A percentile compares a stretch with the other conserved stretches of the same genome.
Evolutionary conservation across 257 asterid species (phyloP).

Genomic region (Solanum clarkiae): DNA sequence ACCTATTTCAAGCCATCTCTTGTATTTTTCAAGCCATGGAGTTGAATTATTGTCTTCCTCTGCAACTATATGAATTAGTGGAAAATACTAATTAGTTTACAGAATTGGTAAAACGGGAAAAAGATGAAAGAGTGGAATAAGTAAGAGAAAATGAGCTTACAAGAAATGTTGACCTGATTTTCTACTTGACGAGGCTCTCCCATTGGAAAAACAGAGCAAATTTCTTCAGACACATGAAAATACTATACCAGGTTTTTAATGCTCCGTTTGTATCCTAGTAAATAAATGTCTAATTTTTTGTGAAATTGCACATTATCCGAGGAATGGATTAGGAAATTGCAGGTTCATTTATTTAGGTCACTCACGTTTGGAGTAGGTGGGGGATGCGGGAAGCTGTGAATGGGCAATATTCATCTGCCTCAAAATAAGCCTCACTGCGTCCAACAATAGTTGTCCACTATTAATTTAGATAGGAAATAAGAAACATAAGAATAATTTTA

Average conservation of each 20-base stretch:
- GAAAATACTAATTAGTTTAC: background rate
- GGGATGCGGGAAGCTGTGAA: background rate
- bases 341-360: background rate
- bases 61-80: background rate
- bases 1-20: conserved; percentile 14
- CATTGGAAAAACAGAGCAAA: background rate
- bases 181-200: background rate
- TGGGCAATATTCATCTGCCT: too few relatives aligned
- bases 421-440: too few relatives aligned
- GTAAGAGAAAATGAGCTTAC: background rate
- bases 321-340: background rate
- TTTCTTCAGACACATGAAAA: background rate
- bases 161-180: background rate
- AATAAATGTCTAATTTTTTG: background rate
- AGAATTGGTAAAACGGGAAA: background rate
- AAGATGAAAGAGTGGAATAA: background rate
- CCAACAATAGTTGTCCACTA: too few relatives aligned
- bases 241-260: background rate
- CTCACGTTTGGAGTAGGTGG: background rate
- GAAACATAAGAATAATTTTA: too few relatives aligned
- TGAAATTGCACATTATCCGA: background rate
- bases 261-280: background rate
- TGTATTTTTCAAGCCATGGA: background rate
- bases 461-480: too few relatives aligned
- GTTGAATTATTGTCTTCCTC: background rate